Evolutionary conservation across 805 yeast species (phyloP).

Genomic region (Cyberlindnera galapagoensis): DNA sequence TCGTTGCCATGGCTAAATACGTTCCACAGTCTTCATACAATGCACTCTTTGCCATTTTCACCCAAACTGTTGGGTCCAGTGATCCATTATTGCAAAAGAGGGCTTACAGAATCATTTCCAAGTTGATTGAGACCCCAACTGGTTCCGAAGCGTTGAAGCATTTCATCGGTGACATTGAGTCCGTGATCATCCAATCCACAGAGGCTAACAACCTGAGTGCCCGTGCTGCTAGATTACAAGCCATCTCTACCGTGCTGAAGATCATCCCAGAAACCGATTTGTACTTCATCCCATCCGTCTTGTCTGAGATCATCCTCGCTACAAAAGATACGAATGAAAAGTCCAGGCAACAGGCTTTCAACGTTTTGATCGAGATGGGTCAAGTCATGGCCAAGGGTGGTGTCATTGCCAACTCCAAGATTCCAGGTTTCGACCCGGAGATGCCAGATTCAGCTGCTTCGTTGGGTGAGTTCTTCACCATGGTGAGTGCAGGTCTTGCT

Average conservation of each 20-base stretch:
- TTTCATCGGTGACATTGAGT: constrained; percentile 53
- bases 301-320: constrained; percentile 83
- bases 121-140: constrained; percentile 59
- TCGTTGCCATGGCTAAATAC: constrained; percentile 81
- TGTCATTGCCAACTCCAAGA: constrained; percentile 51
- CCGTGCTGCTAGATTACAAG: constrained; percentile 70
- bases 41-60: constrained; percentile 74
- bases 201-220: constrained; percentile 63
- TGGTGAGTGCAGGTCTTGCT: constrained; percentile 94
- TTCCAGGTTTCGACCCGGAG: constrained; percentile 58
- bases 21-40: constrained; percentile 65
- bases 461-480: constrained; percentile 78
- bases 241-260: constrained; percentile 55
- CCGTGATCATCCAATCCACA: constrained; percentile 50
- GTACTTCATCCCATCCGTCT: constrained; percentile 70
- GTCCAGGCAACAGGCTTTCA: constrained; percentile 76
- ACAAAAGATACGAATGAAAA: constrained; percentile 93
- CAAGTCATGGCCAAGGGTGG: constrained; percentile 65
- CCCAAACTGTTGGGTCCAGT: constrained; percentile 50
- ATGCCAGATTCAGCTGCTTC: constrained; percentile 62
- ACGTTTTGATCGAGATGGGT: constrained; percentile 74
- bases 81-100: constrained; percentile 80
- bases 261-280: constrained; percentile 59
- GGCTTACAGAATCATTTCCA: constrained; percentile 72
- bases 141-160: constrained; percentile 50